A percentile compares a stretch with the other conserved stretches of the same genome.
These are phyloP conservation scores for Linum usitatissimum DNA, from an alignment of 345 rosid species.

Conservation along the genomic window DNA sequence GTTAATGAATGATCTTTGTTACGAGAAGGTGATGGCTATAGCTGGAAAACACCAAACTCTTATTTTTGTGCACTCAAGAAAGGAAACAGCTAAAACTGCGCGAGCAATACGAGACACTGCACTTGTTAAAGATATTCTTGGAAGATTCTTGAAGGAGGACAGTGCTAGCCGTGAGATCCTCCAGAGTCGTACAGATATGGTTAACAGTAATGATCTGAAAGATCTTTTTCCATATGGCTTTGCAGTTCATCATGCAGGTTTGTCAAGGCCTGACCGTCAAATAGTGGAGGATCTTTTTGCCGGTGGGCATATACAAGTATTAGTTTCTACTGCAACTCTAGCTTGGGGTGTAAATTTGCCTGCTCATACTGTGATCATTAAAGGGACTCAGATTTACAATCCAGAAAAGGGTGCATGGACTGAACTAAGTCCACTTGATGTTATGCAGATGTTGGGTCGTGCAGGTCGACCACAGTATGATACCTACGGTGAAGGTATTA, in stretches of 20 bases:
- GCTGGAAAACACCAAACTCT: slow-evolving; percentile 96
- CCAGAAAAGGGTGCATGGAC: slow-evolving; percentile 99
- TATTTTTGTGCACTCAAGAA: slow-evolving; percentile 93
- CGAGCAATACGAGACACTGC: slow-evolving; percentile 73
- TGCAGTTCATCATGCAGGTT: slow-evolving; percentile 93
- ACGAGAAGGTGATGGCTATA: slow-evolving; percentile 75
- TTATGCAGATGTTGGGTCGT: slow-evolving; percentile 99
- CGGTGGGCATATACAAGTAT: slow-evolving; percentile 66
- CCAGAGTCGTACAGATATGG: slow-evolving; percentile 49
- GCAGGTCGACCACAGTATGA: slow-evolving; percentile 98
- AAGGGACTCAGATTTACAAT: slow-evolving; percentile 89
- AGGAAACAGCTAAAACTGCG: slow-evolving; percentile 93
- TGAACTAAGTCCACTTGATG: slow-evolving; percentile 86
- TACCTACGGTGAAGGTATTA: slow-evolving; percentile 85
- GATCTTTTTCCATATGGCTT: slow-evolving; percentile 82
- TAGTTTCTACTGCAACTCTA: slow-evolving; percentile 95
- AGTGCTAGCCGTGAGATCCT: slow-evolving; percentile 79
- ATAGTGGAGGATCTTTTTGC: slow-evolving; percentile 78
- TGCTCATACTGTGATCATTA: slow-evolving; percentile 84
- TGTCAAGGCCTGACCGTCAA: slow-evolving; percentile 76
- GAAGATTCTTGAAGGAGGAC: slow-evolving; percentile 77
- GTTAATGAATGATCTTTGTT: slow-evolving; percentile 93
- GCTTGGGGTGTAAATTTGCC: slow-evolving; percentile 99
- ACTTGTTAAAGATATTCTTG: slow-evolving; percentile 68
- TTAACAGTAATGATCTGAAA: slow-evolving; percentile 73